Base-by-base conservation (phyloP, 148 eudicot genomes). In the Oxyria digyna region DNA sequence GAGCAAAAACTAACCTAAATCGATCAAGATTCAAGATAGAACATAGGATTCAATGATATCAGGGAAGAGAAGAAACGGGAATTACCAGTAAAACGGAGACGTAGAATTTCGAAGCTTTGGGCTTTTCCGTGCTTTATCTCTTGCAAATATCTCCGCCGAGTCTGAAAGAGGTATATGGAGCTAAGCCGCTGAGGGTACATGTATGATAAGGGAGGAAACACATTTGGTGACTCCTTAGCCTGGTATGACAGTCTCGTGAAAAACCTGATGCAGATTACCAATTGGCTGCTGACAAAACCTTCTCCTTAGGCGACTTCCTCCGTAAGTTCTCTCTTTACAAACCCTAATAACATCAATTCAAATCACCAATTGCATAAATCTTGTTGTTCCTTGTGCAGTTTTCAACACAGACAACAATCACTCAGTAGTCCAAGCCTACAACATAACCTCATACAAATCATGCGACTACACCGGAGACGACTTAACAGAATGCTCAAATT, bases 231-330 rank as follows among this genome's bases (percentile, higher is more conserved):
- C 54, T 81, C 87, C 17, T 67, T 82, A 67, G 98, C 96, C 4
- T 93, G 98, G 98, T 87, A 68, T 77, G 98, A 89, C 62, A 76
- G 69, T 17, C 84, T 74, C 50, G 76, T 72, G 0, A 89, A n/a
- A n/a, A 89, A 46, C 84, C 95, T 41, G 70, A 40, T 49, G 74
- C 80, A n/a, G 78, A 89, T 69, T 93, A 93, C 74, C 84, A 79
- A 11, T 83, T 96, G 98, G 86, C 68, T 75, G 67, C 81, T 76
- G 72, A 20, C 57, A 89, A 89, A 40, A 70, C 75, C 67, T 93
- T 89, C 87, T 74, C 81, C 73, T 78, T 93, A 75, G 98, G 98
- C 49, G 98, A 93, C 82, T 93, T 89, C 72, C 98, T 93, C 76
- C 79, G 97, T 92, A 80, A 82, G 94, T 64, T 37, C 62, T 67